A percentile compares a stretch with the other conserved stretches of the same genome.
Conservation (phyloP, 2,329 filamentous ascomycete genomes). For the Didymella glomerata region DNA sequence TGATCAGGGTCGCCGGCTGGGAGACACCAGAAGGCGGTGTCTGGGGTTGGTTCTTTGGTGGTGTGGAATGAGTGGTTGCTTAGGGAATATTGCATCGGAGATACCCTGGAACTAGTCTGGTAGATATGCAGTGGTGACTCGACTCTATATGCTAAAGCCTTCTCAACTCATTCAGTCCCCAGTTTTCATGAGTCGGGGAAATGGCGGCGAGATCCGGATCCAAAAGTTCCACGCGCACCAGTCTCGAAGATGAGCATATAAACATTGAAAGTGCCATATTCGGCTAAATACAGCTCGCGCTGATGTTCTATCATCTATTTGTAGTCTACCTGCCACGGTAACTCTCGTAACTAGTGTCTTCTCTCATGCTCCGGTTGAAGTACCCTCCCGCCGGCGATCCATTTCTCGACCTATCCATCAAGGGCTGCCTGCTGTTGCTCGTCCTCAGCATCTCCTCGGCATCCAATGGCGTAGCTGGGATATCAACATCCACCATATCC, state of each 20-base stretch:
- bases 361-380: conserved; percentile 12
- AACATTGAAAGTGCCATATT: not conserved
- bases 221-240: too few relatives aligned
- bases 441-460: conserved; percentile 32
- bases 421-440: conserved; percentile 28
- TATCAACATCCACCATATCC: conserved; percentile 32
- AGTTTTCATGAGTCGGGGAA: too few relatives aligned
- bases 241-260: not conserved
- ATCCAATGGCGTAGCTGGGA: conserved; percentile 35
- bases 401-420: conserved; percentile 26
- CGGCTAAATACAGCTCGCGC: conserved; percentile 11
- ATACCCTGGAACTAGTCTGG: conserved; percentile 1
- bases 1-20: conserved; percentile 49
- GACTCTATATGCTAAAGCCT: not conserved
- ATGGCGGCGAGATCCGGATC: too few relatives aligned
- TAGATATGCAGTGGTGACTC: not conserved
- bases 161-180: not conserved
- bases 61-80: conserved; percentile 13
- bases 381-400: conserved; percentile 20
- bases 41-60: conserved; percentile 39
- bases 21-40: conserved; percentile 40
- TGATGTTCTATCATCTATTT: not conserved
- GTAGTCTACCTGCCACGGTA: conserved; percentile 8
- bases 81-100: not conserved
- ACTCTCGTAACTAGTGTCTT: conserved; percentile 12